These are phyloP conservation scores for Cutaneotrichosporon daszewskae DNA, from an alignment of 1,284 basidiomycete species.

Conservation along the genomic window DNA sequence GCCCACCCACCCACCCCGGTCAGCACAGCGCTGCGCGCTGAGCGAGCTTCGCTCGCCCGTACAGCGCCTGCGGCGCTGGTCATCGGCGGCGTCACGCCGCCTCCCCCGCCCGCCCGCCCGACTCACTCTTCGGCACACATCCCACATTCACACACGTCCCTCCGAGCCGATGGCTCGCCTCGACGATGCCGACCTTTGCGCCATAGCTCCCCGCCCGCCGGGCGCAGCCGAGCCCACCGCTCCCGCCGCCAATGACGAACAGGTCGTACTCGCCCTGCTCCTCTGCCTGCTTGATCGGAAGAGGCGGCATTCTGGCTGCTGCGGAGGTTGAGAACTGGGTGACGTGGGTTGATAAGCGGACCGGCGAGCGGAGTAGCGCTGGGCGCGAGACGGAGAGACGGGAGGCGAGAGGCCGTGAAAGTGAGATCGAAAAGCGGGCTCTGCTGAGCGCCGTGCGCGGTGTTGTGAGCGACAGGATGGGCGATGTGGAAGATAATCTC, in stretches of 20 bases:
- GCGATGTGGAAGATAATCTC: too few relatives aligned
- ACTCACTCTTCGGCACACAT: conserved; percentile 37
- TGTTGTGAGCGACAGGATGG: too few relatives aligned
- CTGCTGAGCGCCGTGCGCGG: too few relatives aligned
- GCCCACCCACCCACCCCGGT: too few relatives aligned
- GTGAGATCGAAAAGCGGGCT: too few relatives aligned
- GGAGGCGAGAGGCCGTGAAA: too few relatives aligned
- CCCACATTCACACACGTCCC: conserved; percentile 86
- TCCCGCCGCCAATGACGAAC: conserved; percentile 47
- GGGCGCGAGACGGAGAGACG: background rate
- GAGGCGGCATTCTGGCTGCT: conserved; percentile 42
- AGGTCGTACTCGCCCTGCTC: conserved; percentile 42
- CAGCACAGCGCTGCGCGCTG: too few relatives aligned
- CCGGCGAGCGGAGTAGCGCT: background rate
- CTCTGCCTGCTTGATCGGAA: conserved; percentile 34
- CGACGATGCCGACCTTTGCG: conserved; percentile 86
- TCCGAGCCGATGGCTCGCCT: conserved; percentile 69
- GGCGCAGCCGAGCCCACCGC: conserved; percentile 47
- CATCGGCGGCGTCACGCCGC: too few relatives aligned
- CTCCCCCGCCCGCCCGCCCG: background rate
- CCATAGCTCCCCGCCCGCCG: conserved; percentile 85
- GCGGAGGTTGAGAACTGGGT: conserved; percentile 21
- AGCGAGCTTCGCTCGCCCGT: too few relatives aligned
- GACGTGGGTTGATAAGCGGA: conserved; percentile 7
- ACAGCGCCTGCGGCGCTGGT: too few relatives aligned